These are phyloP conservation scores for Globisporangium acanthophoron DNA, from an alignment of 352 stramenopile species.

Conservation along the genomic window DNA sequence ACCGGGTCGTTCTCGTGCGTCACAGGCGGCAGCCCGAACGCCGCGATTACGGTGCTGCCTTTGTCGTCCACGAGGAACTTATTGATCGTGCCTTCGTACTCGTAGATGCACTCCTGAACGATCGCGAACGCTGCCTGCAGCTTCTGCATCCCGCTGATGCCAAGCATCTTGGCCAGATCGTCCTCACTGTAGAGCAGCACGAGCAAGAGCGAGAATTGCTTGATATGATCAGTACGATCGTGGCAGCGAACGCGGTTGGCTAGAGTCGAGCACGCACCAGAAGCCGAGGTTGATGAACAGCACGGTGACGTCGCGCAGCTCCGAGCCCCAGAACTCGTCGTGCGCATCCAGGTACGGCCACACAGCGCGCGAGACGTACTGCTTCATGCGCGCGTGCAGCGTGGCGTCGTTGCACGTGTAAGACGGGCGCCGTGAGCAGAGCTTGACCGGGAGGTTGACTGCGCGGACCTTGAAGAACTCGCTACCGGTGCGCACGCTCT, in stretches of 20 bases:
- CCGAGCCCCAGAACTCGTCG: conserved; percentile 92
- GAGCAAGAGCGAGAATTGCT: neutral
- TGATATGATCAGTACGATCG: neutral
- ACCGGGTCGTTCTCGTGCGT: conserved; percentile 90
- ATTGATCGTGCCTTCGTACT: conserved; percentile 95
- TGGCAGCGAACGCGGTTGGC: too few relatives aligned
- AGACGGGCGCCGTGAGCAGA: conserved; percentile 63
- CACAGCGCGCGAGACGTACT: conserved; percentile 90
- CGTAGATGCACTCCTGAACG: conserved; percentile 89
- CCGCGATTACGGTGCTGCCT: conserved; percentile 91
- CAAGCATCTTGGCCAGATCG: conserved; percentile 72
- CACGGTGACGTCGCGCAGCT: conserved; percentile 88
- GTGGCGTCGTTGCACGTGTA: conserved; percentile 73
- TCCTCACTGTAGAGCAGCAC: conserved; percentile 36
- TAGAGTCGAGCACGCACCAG: conserved; percentile 27
- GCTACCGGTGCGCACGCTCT: conserved; percentile 24
- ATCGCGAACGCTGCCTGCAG: conserved; percentile 75
- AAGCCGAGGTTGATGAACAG: conserved; percentile 95
- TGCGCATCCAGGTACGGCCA: conserved; percentile 89
- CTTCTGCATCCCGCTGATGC: conserved; percentile 56
- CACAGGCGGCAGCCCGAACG: conserved; percentile 89
- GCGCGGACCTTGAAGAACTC: conserved; percentile 53
- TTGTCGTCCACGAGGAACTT: conserved; percentile 97
- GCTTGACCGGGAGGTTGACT: conserved; percentile 55
- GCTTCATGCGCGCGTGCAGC: conserved; percentile 84